Base-by-base conservation (phyloP, 2,329 filamentous ascomycete genomes). In the Dothidotthia symphoricarpi region DNA sequence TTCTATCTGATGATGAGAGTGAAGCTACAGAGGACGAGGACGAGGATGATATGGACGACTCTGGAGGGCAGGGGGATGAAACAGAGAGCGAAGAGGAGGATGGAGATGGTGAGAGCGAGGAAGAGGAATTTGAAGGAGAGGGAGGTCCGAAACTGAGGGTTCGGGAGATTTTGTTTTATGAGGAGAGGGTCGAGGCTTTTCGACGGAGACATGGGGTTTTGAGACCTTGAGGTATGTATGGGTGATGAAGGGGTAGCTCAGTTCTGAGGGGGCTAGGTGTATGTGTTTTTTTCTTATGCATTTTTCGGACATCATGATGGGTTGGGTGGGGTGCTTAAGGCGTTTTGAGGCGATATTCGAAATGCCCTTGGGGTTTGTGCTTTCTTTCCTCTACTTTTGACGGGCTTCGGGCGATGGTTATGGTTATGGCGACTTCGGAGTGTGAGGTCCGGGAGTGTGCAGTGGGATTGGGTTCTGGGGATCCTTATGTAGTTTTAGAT, bases 81-180 rank as follows among this genome's bases (percentile, higher is more conserved):
- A 63, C 45, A 33, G 61, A 55, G 34, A 55, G 48, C 43, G 63
- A 62, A 32, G 51, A 38, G 13, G 63, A 58, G 16, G 69, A 69
- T 11, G 69, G 70, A 2, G 61, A 51, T 11, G 58, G 60, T 9
- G 69, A 74, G 28, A 72, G 73, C 8, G 71, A 73, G 28, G 71
- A 74, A 25, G 77, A 79, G 45, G 75, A 73, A 4, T 73, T 74
- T 31, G 59, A 71, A 47, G 73, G 75, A 24, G 75, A 75, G 26
- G 67, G 63, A 69, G 75, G 53, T 5, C 61, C 68, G 19, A 75
- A 75, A 47, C 74, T 90, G 43, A 75, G 81, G 37, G 69, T 91
- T 49, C 74, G 85, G 45, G 86, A 91, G 70, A 91, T 93, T 47
- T 66, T 90, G 46, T 91, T 88, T 65, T 90, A 88, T 56, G 87